Percentiles rank a stretch among this genome's conserved stretches.
These are phyloP conservation scores for Aspergillus olivimuriae DNA, from an alignment of 495 filamentous ascomycete species.

Conservation along the genomic window DNA sequence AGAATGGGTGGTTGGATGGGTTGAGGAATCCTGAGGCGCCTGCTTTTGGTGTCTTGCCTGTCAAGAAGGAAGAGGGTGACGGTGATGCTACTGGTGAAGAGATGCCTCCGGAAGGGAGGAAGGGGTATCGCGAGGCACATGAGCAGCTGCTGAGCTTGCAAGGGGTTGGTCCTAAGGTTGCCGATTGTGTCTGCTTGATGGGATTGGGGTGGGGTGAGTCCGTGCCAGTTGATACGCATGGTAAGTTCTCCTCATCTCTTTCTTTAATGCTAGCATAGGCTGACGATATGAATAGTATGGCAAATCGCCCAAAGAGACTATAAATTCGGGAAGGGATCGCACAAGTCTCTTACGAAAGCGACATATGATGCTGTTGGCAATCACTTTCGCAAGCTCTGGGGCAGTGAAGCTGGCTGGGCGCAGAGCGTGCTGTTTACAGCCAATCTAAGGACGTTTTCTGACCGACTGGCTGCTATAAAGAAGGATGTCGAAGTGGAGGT, in stretches of 20 bases:
- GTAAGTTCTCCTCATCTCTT: conserved; percentile 29
- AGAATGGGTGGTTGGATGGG: conserved; percentile 66
- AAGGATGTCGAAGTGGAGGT: conserved; percentile 22
- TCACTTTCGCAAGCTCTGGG: conserved; percentile 88
- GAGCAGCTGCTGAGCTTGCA: conserved; percentile 68
- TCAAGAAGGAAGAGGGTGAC: conserved; percentile 50
- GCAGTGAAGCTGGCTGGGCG: conserved; percentile 91
- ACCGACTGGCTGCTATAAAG: conserved; percentile 46
- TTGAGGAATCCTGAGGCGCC: conserved; percentile 73
- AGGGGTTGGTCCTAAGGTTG: conserved; percentile 93
- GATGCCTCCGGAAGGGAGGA: conserved; percentile 50
- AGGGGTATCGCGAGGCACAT: conserved; percentile 76
- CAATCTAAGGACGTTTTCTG: conserved; percentile 80
- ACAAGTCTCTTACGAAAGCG: conserved; percentile 78
- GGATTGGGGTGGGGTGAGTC: conserved; percentile 94
- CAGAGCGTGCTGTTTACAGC: conserved; percentile 96
- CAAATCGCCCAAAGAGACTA: conserved; percentile 97
- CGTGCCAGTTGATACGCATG: conserved; percentile 94
- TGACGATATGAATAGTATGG: conserved; percentile 57
- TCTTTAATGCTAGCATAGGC: not conserved
- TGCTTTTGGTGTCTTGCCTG: no score
- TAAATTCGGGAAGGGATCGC: conserved; percentile 76
- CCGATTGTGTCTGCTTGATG: conserved; percentile 96
- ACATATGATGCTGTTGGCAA: conserved; percentile 88
- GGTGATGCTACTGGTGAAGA: conserved; percentile 37